Conservation (phyloP, 2,329 filamentous ascomycete genomes). For the Aureobasidium sp. region DNA sequence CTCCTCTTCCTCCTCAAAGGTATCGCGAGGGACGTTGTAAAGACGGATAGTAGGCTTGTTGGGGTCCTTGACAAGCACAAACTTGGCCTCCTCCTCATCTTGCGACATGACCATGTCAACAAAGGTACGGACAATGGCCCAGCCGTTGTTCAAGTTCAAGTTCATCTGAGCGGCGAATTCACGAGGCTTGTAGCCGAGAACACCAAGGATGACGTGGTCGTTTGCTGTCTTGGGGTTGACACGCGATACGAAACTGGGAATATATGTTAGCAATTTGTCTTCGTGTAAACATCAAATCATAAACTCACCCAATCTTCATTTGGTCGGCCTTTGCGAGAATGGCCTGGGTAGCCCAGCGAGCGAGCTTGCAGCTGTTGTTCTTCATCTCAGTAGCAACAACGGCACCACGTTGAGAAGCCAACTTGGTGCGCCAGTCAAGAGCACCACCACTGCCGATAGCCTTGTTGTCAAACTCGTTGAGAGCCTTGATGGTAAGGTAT, state of each 20-base stretch:
- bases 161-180: conserved; percentile 99
- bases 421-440: conserved; percentile 93
- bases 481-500: conserved; percentile 82
- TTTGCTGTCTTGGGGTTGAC: conserved; percentile 86
- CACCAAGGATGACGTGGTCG: conserved; percentile 89
- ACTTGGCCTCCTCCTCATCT: conserved; percentile 55
- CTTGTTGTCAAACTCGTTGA: conserved; percentile 99
- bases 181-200: conserved; percentile 93
- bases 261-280: conserved; percentile 13
- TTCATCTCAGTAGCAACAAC: conserved; percentile 99
- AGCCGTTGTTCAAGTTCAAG: conserved; percentile 89
- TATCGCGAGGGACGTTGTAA: conserved; percentile 80
- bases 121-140: conserved; percentile 98
- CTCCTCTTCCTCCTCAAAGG: conserved; percentile 86
- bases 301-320: conserved; percentile 88
- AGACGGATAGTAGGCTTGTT: conserved; percentile 93
- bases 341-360: conserved; percentile 92
- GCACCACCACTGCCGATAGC: conserved; percentile 91
- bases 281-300: conserved; percentile 58
- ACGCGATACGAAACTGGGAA: conserved; percentile 78
- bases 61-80: conserved; percentile 75
- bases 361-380: conserved; percentile 99
- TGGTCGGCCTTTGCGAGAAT: conserved; percentile 95
- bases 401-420: conserved; percentile 88
- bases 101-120: conserved; percentile 83